phyloP scores from a whole-genome alignment of 441 rosid genomes.

The Pelargonium myrrhifolium region DNA sequence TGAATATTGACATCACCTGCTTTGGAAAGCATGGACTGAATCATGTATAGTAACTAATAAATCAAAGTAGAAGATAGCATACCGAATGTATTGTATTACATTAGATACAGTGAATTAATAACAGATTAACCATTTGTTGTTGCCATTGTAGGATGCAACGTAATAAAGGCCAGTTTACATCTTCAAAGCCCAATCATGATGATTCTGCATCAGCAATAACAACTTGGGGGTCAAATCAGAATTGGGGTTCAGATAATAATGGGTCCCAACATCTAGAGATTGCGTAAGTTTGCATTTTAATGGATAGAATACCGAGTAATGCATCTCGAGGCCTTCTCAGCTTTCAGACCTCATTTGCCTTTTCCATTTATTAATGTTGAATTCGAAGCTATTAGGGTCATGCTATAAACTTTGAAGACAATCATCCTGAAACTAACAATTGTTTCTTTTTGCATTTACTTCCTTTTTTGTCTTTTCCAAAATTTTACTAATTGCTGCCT shows the following conservation, averaged over 20 bases:
- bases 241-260: slow-evolving; percentile 37
- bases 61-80: too few species aligned
- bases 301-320: neutral
- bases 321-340: neutral
- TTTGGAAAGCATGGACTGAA: neutral
- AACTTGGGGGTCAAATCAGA: slow-evolving; percentile 44
- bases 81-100: too few species aligned
- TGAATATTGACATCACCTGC: neutral
- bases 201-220: slow-evolving; percentile 41
- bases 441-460: too few species aligned
- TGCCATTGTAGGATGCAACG: slow-evolving; percentile 48
- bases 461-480: too few species aligned
- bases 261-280: slow-evolving; percentile 42
- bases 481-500: too few species aligned
- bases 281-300: slow-evolving; percentile 32
- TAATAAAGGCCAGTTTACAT: slow-evolving; percentile 55
- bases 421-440: too few species aligned
- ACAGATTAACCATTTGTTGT: slow-evolving; percentile 14
- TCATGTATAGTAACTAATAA: neutral
- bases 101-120: too few species aligned
- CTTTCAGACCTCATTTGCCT: too few species aligned
- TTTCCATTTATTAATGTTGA: too few species aligned
- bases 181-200: slow-evolving; percentile 43
- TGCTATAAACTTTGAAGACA: too few species aligned
- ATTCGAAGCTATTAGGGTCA: too few species aligned